Evolutionary conservation across 768 basidiomycete species (phyloP).

Genomic region (Mycena amicta): DNA sequence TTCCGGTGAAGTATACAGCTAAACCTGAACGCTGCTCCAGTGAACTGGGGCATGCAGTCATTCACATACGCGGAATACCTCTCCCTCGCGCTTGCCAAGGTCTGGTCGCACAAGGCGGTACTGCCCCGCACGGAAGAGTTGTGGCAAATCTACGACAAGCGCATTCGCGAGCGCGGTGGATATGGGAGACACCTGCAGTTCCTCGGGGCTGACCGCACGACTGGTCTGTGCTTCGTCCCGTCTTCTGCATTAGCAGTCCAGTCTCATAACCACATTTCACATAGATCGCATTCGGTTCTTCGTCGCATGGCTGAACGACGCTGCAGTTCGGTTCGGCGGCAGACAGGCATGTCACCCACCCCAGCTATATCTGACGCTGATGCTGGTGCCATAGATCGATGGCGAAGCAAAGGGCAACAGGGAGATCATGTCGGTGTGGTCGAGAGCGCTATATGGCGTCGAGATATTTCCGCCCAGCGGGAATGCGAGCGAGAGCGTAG

Average conservation of each 20-base stretch:
- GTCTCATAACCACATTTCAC: neutral
- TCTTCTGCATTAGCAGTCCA: neutral
- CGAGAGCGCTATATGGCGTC: constrained; percentile 10
- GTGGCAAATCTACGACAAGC: constrained; percentile 36
- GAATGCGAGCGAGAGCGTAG: neutral
- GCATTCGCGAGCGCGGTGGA: constrained; percentile 35
- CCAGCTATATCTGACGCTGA: neutral
- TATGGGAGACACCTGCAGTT: constrained; percentile 41
- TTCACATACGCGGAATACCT: constrained; percentile 42
- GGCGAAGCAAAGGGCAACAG: constrained; percentile 11
- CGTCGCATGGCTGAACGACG: constrained; percentile 42
- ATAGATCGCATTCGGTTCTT: constrained; percentile 36
- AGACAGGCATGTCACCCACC: constrained; percentile 32
- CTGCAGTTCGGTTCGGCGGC: constrained; percentile 41
- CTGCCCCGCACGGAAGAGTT: constrained; percentile 34
- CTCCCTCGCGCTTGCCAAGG: constrained; percentile 38
- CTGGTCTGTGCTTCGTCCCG: constrained; percentile 23
- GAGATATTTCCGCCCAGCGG: neutral
- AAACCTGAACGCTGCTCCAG: too few relatives aligned
- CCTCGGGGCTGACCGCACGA: constrained; percentile 32
- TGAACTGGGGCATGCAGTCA: constrained; percentile 42
- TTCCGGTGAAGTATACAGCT: too few relatives aligned
- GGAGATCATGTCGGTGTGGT: constrained; percentile 16
- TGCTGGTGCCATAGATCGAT: constrained; percentile 11
- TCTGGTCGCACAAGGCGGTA: constrained; percentile 39